Base-by-base conservation (phyloP, 75 land plant genomes). In the Gnetum montanum region DNA sequence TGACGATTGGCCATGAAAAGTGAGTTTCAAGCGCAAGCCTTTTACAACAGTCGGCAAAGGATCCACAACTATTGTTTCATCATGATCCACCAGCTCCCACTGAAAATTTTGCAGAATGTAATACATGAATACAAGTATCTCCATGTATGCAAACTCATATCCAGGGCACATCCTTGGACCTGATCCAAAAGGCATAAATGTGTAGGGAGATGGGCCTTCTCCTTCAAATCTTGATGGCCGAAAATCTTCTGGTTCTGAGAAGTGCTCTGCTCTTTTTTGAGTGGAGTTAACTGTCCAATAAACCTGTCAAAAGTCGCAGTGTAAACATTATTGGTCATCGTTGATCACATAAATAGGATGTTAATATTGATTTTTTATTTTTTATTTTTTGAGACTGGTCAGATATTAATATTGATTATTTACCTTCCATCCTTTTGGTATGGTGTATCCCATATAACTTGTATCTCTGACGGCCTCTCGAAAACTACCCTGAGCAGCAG, bases 151-250 rank as follows among this genome's bases (percentile, higher is more conserved):
- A 63, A 56, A 75, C 31, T 74, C 86, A 26, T 65, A 46, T 2
- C 77, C 83, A 18, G 66, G 57, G 34, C 83, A 76, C 76, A 68
- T 76, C 12, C 80, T 38, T 1, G 74, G 73, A 1, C 87, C 87
- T 3, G 74, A 80, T 36, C 85, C 83, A 43, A 83, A 79, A 4
- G 86, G 83, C 0, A 83, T 53, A 34, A 58, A 79, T 7, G 86
- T 71, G 56, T 63, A 78, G 13, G 83, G 75, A n/a, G 50, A 54
- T 3, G 55, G 53, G 41, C 68, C 20, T 16, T 15, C 40, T n/a
- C 63, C 77, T 26, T 80, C 83, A 49, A 67, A 78, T 4, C 85
- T 49, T 0, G 73, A 54, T 12, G 85, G 85, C 40, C 78, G 71
- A 24, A 78, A 82, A 33, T 57, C 61, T n/a, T 73, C 62, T 4